Evolutionary conservation across 1,284 basidiomycete genomes (phyloP).

Genomic region (Chondrostereum purpureum): DNA sequence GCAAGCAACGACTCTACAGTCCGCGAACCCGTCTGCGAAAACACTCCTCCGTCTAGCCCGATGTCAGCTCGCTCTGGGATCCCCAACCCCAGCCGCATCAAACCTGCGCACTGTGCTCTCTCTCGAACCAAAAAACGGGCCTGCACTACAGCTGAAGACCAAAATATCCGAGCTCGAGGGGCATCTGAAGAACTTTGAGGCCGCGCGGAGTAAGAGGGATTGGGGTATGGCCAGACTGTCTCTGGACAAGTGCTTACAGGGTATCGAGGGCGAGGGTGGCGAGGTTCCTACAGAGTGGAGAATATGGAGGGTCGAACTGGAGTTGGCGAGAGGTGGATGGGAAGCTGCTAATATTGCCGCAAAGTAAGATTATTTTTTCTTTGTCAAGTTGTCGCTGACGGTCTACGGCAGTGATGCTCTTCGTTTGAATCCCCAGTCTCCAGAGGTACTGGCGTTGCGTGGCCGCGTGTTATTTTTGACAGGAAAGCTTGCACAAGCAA

Average conservation of each 20-base stretch:
- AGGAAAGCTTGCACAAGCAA: conserved; percentile 65
- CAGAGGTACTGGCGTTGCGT: conserved; percentile 76
- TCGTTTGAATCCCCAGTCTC: conserved; percentile 64
- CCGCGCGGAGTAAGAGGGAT: conserved; percentile 51
- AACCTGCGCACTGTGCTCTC: conserved; percentile 51
- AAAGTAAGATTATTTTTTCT: conserved; percentile 43
- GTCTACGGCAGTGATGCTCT: conserved; percentile 72
- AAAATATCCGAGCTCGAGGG: conserved; percentile 55
- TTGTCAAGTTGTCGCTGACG: conserved; percentile 5
- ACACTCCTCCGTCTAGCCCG: conserved; percentile 74
- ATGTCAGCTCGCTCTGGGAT: conserved; percentile 74
- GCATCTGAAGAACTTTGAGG: conserved; percentile 60
- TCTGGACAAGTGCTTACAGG: conserved; percentile 64
- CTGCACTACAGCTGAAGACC: conserved; percentile 52
- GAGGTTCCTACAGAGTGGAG: conserved; percentile 74
- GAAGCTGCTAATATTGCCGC: conserved; percentile 67
- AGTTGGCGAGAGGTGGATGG: conserved; percentile 63
- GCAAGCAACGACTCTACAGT: conserved; percentile 61
- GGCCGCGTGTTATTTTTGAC: conserved; percentile 76
- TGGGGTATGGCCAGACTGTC: conserved; percentile 67
- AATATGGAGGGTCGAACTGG: conserved; percentile 71
- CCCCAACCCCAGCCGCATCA: conserved; percentile 55
- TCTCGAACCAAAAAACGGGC: conserved; percentile 49
- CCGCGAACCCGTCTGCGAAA: conserved; percentile 48
- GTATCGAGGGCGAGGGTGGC: conserved; percentile 66